A percentile compares a stretch with the other conserved stretches of the same genome.
Evolutionary conservation across 306 rosid genomes (phyloP).

Genomic region (Herpetospermum pedunculosum): DNA sequence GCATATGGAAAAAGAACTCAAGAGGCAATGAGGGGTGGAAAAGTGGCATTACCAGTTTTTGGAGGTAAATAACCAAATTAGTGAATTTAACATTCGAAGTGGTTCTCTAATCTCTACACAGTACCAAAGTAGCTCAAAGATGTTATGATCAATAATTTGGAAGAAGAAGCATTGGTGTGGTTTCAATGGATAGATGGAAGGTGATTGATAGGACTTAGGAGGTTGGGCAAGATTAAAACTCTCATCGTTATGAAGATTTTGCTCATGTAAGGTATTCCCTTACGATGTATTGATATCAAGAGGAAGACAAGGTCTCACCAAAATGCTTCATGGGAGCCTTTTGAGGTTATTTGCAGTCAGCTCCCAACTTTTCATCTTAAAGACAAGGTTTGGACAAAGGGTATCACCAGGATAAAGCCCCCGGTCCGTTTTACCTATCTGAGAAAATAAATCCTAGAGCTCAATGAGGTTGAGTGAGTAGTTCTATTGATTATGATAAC

Average conservation of each 20-base stretch:
- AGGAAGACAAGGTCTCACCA: too few species aligned
- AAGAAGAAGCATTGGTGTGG: too few species aligned
- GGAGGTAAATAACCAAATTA: too few species aligned
- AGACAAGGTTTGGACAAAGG: not conserved
- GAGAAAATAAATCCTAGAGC: not conserved
- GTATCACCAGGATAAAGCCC: not conserved
- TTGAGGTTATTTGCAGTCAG: not conserved
- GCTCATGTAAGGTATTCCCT: too few species aligned
- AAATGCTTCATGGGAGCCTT: not conserved
- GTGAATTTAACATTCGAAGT: too few species aligned
- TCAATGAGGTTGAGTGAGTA: not conserved
- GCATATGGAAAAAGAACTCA: not conserved
- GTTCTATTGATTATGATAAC: not conserved
- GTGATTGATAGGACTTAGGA: too few species aligned
- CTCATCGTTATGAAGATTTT: not conserved
- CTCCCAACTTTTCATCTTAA: not conserved
- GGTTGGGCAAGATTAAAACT: constrained; percentile 15
- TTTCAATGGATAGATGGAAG: too few species aligned
- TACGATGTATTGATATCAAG: too few species aligned
- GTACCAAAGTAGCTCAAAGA: too few species aligned
- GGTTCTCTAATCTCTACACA: too few species aligned
- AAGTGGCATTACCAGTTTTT: not conserved
- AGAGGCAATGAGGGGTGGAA: not conserved
- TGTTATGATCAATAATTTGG: too few species aligned
- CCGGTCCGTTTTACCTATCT: not conserved